Conservation (phyloP, 495 filamentous ascomycete genomes). For the Rhypophila decipiens region DNA sequence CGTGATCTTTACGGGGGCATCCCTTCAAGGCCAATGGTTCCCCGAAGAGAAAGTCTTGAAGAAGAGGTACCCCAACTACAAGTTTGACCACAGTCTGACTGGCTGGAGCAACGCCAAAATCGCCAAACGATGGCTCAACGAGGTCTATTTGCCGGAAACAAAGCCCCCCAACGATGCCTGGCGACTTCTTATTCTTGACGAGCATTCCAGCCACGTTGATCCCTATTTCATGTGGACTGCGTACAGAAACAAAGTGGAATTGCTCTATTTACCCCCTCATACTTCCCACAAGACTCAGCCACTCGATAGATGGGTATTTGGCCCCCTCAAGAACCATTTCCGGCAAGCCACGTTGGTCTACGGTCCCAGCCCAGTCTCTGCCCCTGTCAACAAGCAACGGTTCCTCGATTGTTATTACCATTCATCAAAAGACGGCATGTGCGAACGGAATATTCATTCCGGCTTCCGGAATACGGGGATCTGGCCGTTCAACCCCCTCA, state of each 20-base stretch:
- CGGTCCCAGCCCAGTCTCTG: not conserved
- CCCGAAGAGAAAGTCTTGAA: not conserved
- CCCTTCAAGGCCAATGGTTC: not conserved
- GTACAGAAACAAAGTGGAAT: not conserved
- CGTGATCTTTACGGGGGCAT: not conserved
- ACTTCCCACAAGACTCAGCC: constrained; percentile 9
- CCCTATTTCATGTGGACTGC: not conserved
- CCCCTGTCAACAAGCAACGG: constrained; percentile 1
- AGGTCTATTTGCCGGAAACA: constrained; percentile 1
- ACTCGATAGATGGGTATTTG: constrained; percentile 1
- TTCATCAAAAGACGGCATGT: not conserved
- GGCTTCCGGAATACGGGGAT: constrained; percentile 7
- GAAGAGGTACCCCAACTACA: not conserved
- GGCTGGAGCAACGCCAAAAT: constrained; percentile 1
- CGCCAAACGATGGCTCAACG: not conserved
- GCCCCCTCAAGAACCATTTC: not conserved
- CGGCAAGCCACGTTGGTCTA: not conserved
- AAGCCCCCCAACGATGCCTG: not conserved
- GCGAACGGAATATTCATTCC: not conserved
- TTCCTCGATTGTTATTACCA: not conserved
- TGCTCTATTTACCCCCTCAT: constrained; percentile 7
- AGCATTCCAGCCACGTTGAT: not conserved
- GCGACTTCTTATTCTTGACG: not conserved
- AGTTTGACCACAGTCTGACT: not conserved
- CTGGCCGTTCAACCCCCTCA: not conserved